Evolutionary conservation across 2,329 filamentous ascomycete species (phyloP).

Genomic region (Exophiala viscosa): DNA sequence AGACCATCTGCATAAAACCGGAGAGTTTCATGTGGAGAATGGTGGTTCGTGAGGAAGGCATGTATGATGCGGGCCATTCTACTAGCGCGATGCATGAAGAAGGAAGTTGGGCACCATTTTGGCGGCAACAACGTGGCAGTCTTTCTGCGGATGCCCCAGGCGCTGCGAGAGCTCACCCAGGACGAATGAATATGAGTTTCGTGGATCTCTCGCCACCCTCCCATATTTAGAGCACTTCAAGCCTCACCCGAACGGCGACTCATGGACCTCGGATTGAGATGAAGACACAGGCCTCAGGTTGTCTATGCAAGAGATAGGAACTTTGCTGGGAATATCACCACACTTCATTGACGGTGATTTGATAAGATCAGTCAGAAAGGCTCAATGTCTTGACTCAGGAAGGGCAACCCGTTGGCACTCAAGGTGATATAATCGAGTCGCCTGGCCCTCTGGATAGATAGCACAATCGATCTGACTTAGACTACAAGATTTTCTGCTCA

Average conservation of each 20-base stretch:
- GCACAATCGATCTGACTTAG: constrained; percentile 5
- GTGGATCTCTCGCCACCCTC: not conserved
- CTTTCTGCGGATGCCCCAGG: constrained; percentile 24
- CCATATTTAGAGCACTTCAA: constrained; percentile 10
- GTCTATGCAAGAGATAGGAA: constrained; percentile 1
- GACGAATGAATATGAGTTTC: constrained; percentile 15
- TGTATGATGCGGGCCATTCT: constrained; percentile 18
- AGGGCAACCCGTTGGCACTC: constrained; percentile 4
- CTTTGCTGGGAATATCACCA: constrained; percentile 16
- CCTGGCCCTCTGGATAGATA: constrained; percentile 7
- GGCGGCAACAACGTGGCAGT: constrained; percentile 21
- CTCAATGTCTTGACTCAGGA: not conserved
- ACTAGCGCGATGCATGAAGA: constrained; percentile 16
- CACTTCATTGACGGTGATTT: not conserved
- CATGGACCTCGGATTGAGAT: constrained; percentile 16
- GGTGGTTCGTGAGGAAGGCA: constrained; percentile 17
- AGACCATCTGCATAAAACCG: constrained; percentile 17
- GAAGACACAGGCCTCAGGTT: not conserved
- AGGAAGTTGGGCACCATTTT: constrained; percentile 23
- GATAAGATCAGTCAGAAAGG: constrained; percentile 9
- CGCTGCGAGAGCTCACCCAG: constrained; percentile 16
- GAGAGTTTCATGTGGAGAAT: constrained; percentile 6
- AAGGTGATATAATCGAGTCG: not conserved
- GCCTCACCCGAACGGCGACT: constrained; percentile 15
- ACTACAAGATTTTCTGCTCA: constrained; percentile 1